phyloP scores from a whole-genome alignment of 2,329 filamentous ascomycete genomes.

The Aspergillus costaricaensis region DNA sequence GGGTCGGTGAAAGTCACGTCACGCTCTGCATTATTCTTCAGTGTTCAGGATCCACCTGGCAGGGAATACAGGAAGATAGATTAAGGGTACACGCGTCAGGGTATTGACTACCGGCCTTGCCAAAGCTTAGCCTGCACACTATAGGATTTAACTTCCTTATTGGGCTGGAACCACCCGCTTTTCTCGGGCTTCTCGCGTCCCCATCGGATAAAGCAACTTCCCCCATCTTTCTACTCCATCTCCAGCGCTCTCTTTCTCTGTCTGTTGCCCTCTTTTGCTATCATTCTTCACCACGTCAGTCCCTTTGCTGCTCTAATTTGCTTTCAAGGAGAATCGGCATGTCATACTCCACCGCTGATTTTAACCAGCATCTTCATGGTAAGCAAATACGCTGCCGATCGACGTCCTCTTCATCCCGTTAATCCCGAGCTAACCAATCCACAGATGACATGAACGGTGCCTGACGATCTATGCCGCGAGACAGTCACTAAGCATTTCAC shows the following conservation, averaged over 20 bases:
- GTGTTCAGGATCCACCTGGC: not conserved
- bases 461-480: not conserved
- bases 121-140: not conserved
- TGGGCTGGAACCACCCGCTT: not conserved
- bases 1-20: no score
- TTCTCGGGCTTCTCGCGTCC: not conserved
- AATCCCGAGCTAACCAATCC: not conserved
- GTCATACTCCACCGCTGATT: no score
- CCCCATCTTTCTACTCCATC: not conserved
- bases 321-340: not conserved
- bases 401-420: not conserved
- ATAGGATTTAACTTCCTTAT: not conserved
- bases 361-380: not conserved
- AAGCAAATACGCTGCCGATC: not conserved
- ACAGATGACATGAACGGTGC: not conserved
- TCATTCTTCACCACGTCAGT: not conserved
- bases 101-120: not conserved
- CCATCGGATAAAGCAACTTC: not conserved
- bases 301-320: not conserved
- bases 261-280: not conserved
- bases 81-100: not conserved
- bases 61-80: not conserved
- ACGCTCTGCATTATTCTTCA: not conserved
- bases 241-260: not conserved
- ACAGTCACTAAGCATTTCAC: not conserved